These are phyloP conservation scores for Hyaloscypha hepaticicola DNA, from an alignment of 495 filamentous ascomycete genomes.

Conservation along the genomic window DNA sequence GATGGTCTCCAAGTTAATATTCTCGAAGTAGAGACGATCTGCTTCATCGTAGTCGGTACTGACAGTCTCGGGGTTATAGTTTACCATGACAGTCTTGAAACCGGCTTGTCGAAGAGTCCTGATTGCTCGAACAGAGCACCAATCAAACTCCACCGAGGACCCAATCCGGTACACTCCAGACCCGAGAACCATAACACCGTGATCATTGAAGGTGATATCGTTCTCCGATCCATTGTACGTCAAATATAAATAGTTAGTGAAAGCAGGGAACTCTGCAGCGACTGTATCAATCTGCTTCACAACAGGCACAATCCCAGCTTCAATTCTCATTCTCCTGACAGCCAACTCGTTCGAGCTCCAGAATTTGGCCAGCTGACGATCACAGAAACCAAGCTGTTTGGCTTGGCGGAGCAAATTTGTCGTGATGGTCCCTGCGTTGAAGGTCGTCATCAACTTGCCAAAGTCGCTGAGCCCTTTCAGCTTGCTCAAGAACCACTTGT, in stretches of 20 bases:
- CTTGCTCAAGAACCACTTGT: constrained; percentile 93
- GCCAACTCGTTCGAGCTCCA: constrained; percentile 90
- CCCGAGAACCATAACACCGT: constrained; percentile 92
- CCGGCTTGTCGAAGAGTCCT: constrained; percentile 85
- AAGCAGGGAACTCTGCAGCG: constrained; percentile 92
- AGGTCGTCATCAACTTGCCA: constrained; percentile 69
- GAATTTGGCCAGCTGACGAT: constrained; percentile 91
- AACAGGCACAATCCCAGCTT: constrained; percentile 80
- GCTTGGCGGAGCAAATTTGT: constrained; percentile 67
- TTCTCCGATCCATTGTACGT: constrained; percentile 92
- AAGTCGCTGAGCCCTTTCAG: constrained; percentile 91
- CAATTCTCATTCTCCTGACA: constrained; percentile 74
- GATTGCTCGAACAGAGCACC: constrained; percentile 97
- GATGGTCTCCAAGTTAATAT: constrained; percentile 91
- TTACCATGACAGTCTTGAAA: constrained; percentile 98
- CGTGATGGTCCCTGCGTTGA: constrained; percentile 67
- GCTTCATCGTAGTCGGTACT: constrained; percentile 96
- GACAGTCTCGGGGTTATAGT: constrained; percentile 94
- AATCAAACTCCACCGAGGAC: constrained; percentile 97
- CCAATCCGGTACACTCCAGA: constrained; percentile 98
- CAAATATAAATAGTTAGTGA: constrained; percentile 95
- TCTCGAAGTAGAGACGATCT: constrained; percentile 94
- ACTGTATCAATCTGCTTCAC: constrained; percentile 99
- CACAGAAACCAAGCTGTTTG: constrained; percentile 91
- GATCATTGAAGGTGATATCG: constrained; percentile 81